These are phyloP conservation scores for Phytopythium kandeliae DNA, from an alignment of 352 stramenopile species.

Conservation along the genomic window DNA sequence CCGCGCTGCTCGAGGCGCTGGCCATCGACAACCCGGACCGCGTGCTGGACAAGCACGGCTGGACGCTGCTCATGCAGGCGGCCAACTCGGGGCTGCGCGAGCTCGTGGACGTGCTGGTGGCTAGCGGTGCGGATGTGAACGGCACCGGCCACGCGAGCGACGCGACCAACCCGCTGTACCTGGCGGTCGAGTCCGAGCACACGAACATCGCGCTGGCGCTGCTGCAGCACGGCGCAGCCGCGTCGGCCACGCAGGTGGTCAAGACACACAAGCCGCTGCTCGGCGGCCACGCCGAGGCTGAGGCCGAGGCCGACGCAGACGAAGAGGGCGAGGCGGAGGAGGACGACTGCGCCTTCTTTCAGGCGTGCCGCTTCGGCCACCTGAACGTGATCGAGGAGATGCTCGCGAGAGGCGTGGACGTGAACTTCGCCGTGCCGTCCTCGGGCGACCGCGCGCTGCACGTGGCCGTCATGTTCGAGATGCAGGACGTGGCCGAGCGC, in stretches of 20 bases:
- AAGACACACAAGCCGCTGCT: constrained; percentile 31
- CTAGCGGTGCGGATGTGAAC: constrained; percentile 56
- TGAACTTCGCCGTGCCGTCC: constrained; percentile 63
- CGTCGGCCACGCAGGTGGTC: constrained; percentile 63
- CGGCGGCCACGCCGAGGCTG: constrained; percentile 11
- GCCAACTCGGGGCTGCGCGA: constrained; percentile 64
- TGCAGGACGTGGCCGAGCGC: constrained; percentile 73
- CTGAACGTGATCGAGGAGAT: constrained; percentile 73
- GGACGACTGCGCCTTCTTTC: constrained; percentile 71
- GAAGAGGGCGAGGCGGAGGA: constrained; percentile 37
- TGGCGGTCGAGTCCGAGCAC: constrained; percentile 72
- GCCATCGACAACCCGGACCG: constrained; percentile 28
- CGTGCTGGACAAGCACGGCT: constrained; percentile 68
- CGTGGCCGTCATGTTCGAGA: constrained; percentile 81
- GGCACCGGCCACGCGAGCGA: constrained; percentile 38
- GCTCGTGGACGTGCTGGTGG: constrained; percentile 49
- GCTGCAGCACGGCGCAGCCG: constrained; percentile 60
- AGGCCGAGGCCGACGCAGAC: constrained; percentile 10
- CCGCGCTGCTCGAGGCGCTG: constrained; percentile 41
- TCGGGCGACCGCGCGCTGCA: constrained; percentile 70
- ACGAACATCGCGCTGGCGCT: constrained; percentile 61
- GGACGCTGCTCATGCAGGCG: constrained; percentile 84
- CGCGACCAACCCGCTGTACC: constrained; percentile 55
- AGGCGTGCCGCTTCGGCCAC: constrained; percentile 68
- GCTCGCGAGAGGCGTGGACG: constrained; percentile 53